Evolutionary conservation across 2,329 filamentous ascomycete genomes (phyloP).

Genomic region (Daldinia eschscholtzii): DNA sequence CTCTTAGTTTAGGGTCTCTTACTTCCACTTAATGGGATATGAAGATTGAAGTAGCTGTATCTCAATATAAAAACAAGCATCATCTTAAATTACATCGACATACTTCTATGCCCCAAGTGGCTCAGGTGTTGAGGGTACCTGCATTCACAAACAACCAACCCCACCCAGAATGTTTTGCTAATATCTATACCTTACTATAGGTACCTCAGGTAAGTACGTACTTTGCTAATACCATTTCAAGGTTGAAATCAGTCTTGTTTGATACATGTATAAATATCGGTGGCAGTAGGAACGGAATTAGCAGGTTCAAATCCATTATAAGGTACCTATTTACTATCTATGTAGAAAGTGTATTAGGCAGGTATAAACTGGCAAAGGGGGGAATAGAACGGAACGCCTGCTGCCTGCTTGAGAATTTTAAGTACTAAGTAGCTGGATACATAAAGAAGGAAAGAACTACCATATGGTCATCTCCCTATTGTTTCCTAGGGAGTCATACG

Average conservation of each 20-base stretch:
- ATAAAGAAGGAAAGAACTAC: not conserved
- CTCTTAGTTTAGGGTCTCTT: not conserved
- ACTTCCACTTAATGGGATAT: not conserved
- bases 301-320: not conserved
- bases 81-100: no score
- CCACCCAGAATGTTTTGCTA: constrained; percentile 5
- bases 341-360: not conserved
- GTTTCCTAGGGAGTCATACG: not conserved
- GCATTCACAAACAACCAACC: constrained; percentile 20
- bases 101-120: no score
- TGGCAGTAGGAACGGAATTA: not conserved
- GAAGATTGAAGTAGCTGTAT: not conserved
- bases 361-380: not conserved
- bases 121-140: constrained; percentile 11
- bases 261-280: not conserved
- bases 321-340: not conserved
- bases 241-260: no score
- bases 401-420: not conserved
- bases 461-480: not conserved
- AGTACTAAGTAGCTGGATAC: not conserved
- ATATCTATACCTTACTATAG: no score
- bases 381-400: not conserved
- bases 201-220: not conserved
- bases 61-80: not conserved
- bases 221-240: not conserved